These are phyloP conservation scores for Trametes polyzona DNA, from an alignment of 1,284 basidiomycete genomes.

Conservation along the genomic window DNA sequence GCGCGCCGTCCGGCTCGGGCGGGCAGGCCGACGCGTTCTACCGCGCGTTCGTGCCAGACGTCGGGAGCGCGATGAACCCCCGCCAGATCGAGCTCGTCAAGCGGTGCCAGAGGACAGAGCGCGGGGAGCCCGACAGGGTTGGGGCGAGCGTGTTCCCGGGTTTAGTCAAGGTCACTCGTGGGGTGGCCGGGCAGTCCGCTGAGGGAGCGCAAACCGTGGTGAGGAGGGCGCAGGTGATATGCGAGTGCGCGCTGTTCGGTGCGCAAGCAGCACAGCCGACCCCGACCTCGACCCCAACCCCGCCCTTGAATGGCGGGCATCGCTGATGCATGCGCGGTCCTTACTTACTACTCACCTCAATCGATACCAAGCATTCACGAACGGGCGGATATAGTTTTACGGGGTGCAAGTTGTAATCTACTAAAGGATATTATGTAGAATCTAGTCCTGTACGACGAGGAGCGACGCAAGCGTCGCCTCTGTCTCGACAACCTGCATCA, in stretches of 20 bases:
- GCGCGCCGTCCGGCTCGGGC: constrained; percentile 60
- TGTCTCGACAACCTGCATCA: constrained; percentile 73
- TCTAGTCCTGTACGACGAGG: constrained; percentile 51
- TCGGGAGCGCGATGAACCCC: constrained; percentile 67
- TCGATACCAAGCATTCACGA: background rate
- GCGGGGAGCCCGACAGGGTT: constrained; percentile 69
- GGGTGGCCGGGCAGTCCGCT: constrained; percentile 40
- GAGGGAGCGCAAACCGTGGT: constrained; percentile 73
- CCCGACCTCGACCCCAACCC: background rate
- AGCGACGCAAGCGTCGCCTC: constrained; percentile 78
- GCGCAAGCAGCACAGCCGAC: background rate
- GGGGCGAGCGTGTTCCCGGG: constrained; percentile 84
- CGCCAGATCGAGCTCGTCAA: constrained; percentile 79
- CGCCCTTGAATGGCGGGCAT: background rate
- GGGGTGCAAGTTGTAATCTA: constrained; percentile 28
- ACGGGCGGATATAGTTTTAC: constrained; percentile 2
- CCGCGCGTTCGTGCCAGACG: constrained; percentile 79
- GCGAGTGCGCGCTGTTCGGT: constrained; percentile 67
- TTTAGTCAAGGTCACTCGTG: constrained; percentile 73
- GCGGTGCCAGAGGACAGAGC: constrained; percentile 73
- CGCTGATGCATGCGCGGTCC: background rate
- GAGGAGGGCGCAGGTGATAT: constrained; percentile 80
- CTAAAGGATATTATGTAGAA: constrained; percentile 24
- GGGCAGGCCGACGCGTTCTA: constrained; percentile 70
- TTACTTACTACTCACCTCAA: background rate